These are phyloP conservation scores for Neurospora sp. DNA, from an alignment of 495 filamentous ascomycete genomes.

Conservation along the genomic window DNA sequence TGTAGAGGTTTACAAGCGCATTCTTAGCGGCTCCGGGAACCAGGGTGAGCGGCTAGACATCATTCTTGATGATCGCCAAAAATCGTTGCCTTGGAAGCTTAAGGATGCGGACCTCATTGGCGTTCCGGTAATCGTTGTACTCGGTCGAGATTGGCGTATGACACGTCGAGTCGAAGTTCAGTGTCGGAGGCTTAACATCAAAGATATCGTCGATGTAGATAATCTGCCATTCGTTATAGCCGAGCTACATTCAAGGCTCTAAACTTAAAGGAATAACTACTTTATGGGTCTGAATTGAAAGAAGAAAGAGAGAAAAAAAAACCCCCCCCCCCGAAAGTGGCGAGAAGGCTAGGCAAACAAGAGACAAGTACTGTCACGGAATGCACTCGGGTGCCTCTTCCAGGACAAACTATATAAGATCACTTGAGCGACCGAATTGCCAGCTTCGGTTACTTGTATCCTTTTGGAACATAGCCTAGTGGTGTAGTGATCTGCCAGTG, in stretches of 20 bases:
- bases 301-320: too few relatives aligned
- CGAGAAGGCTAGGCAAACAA: too few relatives aligned
- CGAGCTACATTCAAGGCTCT: slow-evolving; percentile 3
- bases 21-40: not conserved
- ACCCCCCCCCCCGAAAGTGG: too few relatives aligned
- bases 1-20: slow-evolving; percentile 45
- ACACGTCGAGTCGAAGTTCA: slow-evolving; percentile 62
- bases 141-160: slow-evolving; percentile 65
- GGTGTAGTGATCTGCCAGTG: too few relatives aligned
- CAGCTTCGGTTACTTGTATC: too few relatives aligned
- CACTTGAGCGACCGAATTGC: too few relatives aligned
- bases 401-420: too few relatives aligned
- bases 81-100: slow-evolving; percentile 69
- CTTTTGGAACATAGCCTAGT: too few relatives aligned
- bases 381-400: too few relatives aligned
- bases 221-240: slow-evolving; percentile 13
- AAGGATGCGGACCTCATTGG: slow-evolving; percentile 82
- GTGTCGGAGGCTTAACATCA: slow-evolving; percentile 46
- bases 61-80: slow-evolving; percentile 63
- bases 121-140: slow-evolving; percentile 69
- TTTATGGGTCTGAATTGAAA: too few relatives aligned
- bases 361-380: too few relatives aligned
- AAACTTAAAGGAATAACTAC: not conserved
- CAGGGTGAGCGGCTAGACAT: slow-evolving; percentile 36
- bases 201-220: slow-evolving; percentile 15